A percentile compares a stretch with the other conserved stretches of the same genome.
Evolutionary conservation across 805 yeast genomes (phyloP).

Genomic region (Hyphopichia homilentoma): DNA sequence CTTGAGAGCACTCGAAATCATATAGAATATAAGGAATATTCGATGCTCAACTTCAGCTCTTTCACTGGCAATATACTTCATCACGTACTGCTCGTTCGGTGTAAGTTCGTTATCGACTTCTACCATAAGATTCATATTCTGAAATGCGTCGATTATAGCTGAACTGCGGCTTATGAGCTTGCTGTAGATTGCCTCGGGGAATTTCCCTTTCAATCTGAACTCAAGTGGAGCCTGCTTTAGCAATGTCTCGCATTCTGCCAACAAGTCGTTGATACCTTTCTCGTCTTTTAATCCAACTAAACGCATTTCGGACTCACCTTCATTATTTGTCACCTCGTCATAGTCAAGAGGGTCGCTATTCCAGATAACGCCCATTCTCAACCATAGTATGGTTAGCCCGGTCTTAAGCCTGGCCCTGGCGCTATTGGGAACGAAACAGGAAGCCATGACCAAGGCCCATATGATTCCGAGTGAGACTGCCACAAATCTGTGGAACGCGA

Average conservation of each 20-base stretch:
- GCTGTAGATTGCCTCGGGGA: slow-evolving; percentile 52
- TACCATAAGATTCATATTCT: slow-evolving; percentile 67
- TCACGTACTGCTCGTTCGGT: slow-evolving; percentile 51
- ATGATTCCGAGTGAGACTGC: slow-evolving; percentile 70
- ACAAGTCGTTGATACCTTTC: slow-evolving; percentile 47
- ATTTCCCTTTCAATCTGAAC: slow-evolving; percentile 68
- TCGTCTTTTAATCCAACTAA: slow-evolving; percentile 45
- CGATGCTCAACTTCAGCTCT: slow-evolving; percentile 68
- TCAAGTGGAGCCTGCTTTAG: slow-evolving; percentile 74
- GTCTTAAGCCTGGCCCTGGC: slow-evolving; percentile 66
- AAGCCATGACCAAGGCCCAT: slow-evolving; percentile 72
- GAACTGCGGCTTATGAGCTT: slow-evolving; percentile 54
- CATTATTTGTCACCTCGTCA: slow-evolving; percentile 7
- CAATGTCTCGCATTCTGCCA: slow-evolving; percentile 57
- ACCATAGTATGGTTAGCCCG: slow-evolving; percentile 69
- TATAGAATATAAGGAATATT: slow-evolving; percentile 71
- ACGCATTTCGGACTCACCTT: slow-evolving; percentile 9
- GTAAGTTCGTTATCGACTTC: slow-evolving; percentile 55
- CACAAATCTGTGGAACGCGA: slow-evolving; percentile 74
- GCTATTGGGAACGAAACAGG: slow-evolving; percentile 66
- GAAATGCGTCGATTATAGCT: slow-evolving; percentile 67
- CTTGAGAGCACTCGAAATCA: slow-evolving; percentile 71
- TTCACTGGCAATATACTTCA: slow-evolving; percentile 52
- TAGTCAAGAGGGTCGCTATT: slow-evolving; percentile 65
- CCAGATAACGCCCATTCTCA: slow-evolving; percentile 79